Conservation (phyloP, 75 land plant genomes). For the Selaginella tamariscina region DNA sequence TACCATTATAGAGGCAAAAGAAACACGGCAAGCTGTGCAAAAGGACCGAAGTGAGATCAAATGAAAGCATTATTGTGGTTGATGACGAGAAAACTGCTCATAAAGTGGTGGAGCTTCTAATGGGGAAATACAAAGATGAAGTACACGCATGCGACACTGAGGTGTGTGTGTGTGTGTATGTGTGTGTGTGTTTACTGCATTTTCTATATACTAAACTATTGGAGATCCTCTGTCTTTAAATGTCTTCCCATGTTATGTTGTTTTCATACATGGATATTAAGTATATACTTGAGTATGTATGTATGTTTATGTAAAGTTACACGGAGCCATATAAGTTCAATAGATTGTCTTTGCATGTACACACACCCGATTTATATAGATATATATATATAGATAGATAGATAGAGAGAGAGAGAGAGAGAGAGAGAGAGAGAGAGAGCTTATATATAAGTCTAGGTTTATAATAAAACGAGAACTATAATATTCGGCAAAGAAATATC, state of each 20-base stretch:
- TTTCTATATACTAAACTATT: background rate
- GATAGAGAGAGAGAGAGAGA: too few relatives aligned
- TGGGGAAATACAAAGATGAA: constrained; percentile 48
- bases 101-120: constrained; percentile 44
- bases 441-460: too few relatives aligned
- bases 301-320: background rate
- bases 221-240: background rate
- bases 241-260: background rate
- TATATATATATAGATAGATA: too few relatives aligned
- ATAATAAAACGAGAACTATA: background rate
- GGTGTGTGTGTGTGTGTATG: constrained; percentile 22
- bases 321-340: background rate
- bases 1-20: background rate
- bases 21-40: background rate
- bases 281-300: background rate
- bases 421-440: too few relatives aligned
- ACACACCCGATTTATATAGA: too few relatives aligned
- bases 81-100: constrained; percentile 42
- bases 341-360: background rate
- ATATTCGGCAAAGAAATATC: background rate
- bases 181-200: background rate
- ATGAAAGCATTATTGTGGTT: constrained; percentile 50
- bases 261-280: background rate
- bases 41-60: background rate
- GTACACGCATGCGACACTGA: constrained; percentile 88